These are phyloP conservation scores for Whalleya microplaca DNA, from an alignment of 2,329 filamentous ascomycete genomes.

Conservation along the genomic window DNA sequence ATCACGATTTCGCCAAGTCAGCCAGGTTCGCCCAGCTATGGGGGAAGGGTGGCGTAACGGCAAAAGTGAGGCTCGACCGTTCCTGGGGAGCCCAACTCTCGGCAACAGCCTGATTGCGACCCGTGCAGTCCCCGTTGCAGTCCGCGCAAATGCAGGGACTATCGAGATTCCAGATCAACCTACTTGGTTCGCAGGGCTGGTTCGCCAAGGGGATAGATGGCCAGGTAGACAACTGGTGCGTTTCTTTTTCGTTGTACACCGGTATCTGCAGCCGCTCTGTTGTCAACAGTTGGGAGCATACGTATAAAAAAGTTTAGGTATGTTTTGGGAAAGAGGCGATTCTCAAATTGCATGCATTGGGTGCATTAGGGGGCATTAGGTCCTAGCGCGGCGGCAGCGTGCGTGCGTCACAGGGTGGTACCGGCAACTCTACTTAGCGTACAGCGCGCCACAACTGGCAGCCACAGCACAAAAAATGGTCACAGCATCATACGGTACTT, in stretches of 20 bases:
- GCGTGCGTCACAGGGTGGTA: not conserved
- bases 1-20: constrained; percentile 8
- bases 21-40: constrained; percentile 1
- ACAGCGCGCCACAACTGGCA: not conserved
- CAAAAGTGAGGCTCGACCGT: constrained; percentile 19
- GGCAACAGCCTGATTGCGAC: not conserved
- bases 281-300: not conserved
- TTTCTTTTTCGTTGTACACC: not conserved
- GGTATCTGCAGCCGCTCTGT: not conserved
- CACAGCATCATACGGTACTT: not conserved
- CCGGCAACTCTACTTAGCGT: not conserved
- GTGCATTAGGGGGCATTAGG: too few relatives aligned
- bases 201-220: not conserved
- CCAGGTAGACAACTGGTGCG: not conserved
- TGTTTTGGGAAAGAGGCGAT: not conserved
- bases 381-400: not conserved
- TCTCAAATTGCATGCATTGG: not conserved
- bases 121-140: not conserved
- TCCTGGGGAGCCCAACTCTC: not conserved
- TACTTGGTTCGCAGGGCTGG: not conserved
- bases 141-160: not conserved
- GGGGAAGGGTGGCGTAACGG: constrained; percentile 3
- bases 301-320: too few relatives aligned
- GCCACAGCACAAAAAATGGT: not conserved
- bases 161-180: not conserved